Conservation (phyloP, 805 yeast genomes). For the Schwanniomyces sp. region DNA sequence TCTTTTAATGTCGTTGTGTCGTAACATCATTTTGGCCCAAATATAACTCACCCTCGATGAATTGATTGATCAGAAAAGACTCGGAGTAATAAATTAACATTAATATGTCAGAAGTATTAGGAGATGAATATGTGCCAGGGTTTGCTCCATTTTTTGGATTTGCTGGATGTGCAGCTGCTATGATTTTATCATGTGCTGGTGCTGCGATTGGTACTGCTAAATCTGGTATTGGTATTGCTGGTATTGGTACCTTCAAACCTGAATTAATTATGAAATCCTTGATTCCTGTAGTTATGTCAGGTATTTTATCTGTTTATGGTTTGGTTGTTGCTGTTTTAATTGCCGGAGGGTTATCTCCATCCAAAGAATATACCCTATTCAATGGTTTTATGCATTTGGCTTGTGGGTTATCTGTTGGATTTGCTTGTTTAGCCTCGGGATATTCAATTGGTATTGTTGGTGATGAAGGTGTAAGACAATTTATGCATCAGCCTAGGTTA, state of each 20-base stretch:
- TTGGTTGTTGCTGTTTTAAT: slow-evolving; percentile 94
- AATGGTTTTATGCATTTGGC: slow-evolving; percentile 98
- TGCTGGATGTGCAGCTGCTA: slow-evolving; percentile 95
- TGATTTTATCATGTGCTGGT: slow-evolving; percentile 91
- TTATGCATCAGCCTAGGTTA: slow-evolving; percentile 83
- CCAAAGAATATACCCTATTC: slow-evolving; percentile 77
- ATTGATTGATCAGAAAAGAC: neutral
- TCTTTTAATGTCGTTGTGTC: neutral
- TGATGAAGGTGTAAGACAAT: slow-evolving; percentile 87
- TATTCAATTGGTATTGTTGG: slow-evolving; percentile 95
- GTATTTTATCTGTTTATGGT: slow-evolving; percentile 96
- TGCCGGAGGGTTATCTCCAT: slow-evolving; percentile 85
- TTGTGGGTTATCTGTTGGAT: slow-evolving; percentile 94
- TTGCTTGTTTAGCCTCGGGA: slow-evolving; percentile 94
- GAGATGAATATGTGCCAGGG: slow-evolving; percentile 74
- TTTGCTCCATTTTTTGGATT: slow-evolving; percentile 98
- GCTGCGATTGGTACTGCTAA: slow-evolving; percentile 99
- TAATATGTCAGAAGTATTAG: slow-evolving; percentile 24
- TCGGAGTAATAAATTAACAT: neutral
- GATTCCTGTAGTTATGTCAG: slow-evolving; percentile 97
- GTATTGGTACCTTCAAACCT: slow-evolving; percentile 97
- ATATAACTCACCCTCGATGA: neutral
- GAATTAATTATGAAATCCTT: slow-evolving; percentile 93
- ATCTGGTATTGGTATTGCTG: slow-evolving; percentile 96
- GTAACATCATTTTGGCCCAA: neutral